A percentile compares a stretch with the other conserved stretches of the same genome.
phyloP scores from a whole-genome alignment of 805 yeast species.

The Hanseniaspora clermontiae region DNA sequence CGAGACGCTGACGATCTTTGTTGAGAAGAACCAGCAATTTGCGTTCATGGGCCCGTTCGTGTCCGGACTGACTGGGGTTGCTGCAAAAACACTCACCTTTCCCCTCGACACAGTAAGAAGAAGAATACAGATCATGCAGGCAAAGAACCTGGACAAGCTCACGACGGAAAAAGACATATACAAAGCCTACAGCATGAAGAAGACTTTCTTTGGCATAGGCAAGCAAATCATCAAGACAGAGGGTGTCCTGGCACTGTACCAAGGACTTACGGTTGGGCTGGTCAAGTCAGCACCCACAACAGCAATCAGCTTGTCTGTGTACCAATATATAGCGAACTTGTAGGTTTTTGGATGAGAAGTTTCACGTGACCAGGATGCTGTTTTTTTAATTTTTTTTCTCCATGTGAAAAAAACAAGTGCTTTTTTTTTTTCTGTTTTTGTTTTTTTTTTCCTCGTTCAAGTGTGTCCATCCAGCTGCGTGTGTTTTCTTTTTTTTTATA shows the following conservation, averaged over 20 bases:
- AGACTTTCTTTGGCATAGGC: constrained; percentile 26
- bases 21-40: constrained; percentile 27
- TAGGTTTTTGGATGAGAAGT: too few relatives aligned
- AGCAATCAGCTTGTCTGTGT: constrained; percentile 55
- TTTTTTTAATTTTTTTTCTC: too few relatives aligned
- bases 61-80: constrained; percentile 63
- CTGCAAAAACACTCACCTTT: constrained; percentile 61
- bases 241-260: constrained; percentile 58
- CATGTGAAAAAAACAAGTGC: too few relatives aligned
- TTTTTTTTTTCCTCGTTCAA: too few relatives aligned
- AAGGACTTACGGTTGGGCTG: constrained; percentile 59
- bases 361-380: background rate
- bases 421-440: too few relatives aligned
- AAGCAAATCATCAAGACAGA: constrained; percentile 36
- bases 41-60: constrained; percentile 39
- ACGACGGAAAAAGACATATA: constrained; percentile 18
- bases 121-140: constrained; percentile 49
- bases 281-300: constrained; percentile 69
- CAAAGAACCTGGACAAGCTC: constrained; percentile 18
- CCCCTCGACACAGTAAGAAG: constrained; percentile 79
- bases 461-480: too few relatives aligned
- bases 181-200: constrained; percentile 14
- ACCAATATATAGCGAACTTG: constrained; percentile 34
- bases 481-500: too few relatives aligned
- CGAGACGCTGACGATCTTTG: constrained; percentile 32